A percentile compares a stretch with the other conserved stretches of the same genome.
Conservation (phyloP, 192 early-diverging fungal species). For the Coemansia sp. region DNA sequence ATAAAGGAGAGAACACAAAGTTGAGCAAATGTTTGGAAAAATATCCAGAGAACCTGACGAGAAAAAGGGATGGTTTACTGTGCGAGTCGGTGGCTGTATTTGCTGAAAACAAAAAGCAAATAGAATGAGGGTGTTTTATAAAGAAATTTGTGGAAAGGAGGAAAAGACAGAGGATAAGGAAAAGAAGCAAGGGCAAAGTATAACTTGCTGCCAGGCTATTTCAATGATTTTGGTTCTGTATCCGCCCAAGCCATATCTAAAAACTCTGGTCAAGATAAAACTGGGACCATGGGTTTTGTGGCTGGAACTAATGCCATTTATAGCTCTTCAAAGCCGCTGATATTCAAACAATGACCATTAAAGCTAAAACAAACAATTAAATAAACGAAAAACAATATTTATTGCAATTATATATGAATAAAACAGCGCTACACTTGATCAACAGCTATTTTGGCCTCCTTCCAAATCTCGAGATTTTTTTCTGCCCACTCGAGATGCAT, state of each 20-base stretch:
- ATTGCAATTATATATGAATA: too few species aligned
- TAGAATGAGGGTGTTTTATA: background rate
- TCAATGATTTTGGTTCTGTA: background rate
- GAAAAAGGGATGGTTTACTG: background rate
- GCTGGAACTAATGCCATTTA: too few species aligned
- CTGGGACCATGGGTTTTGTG: background rate
- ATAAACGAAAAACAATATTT: too few species aligned
- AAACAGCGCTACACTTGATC: constrained; percentile 25
- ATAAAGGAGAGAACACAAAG: background rate
- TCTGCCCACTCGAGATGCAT: constrained; percentile 71
- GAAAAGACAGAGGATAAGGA: background rate
- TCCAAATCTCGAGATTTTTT: constrained; percentile 59
- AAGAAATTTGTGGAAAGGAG: background rate
- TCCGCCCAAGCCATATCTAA: too few species aligned
- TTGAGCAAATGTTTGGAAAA: background rate
- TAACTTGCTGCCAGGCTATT: background rate
- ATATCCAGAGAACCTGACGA: background rate
- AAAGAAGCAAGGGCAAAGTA: background rate
- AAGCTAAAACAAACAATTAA: too few species aligned
- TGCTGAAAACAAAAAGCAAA: background rate
- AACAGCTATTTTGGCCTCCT: constrained; percentile 52
- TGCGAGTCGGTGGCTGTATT: background rate
- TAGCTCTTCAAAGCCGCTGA: too few species aligned
- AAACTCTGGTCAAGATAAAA: background rate
- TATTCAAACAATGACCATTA: too few species aligned